These are phyloP conservation scores for Gaultheria prostrata DNA, from an alignment of 148 eudicot species.

Conservation along the genomic window DNA sequence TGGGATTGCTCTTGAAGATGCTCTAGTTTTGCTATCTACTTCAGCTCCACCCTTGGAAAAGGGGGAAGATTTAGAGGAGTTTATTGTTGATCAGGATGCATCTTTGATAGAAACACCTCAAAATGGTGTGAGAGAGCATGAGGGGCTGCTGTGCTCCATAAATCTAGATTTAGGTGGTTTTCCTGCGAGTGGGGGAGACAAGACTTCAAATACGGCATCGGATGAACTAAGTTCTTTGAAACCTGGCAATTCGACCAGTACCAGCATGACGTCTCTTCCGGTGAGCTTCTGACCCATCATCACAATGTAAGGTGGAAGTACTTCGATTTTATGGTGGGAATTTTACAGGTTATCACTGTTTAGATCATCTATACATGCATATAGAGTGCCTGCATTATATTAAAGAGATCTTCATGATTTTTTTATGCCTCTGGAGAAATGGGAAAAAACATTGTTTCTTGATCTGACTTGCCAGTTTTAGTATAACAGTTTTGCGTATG, in stretches of 20 bases:
- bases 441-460: background rate
- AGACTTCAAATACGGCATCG: slow-evolving; percentile 5
- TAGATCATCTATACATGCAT: background rate
- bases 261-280: background rate
- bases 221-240: slow-evolving; percentile 4
- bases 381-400: background rate
- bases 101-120: slow-evolving; percentile 6
- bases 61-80: background rate
- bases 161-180: slow-evolving; percentile 3
- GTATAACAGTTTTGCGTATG: background rate
- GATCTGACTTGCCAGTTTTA: background rate
- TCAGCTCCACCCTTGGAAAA: slow-evolving; percentile 10
- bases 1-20: slow-evolving; percentile 22
- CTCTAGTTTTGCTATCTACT: slow-evolving; percentile 17
- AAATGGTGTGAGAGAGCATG: background rate
- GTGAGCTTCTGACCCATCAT: slow-evolving; percentile 17
- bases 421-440: too few species aligned
- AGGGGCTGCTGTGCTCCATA: background rate
- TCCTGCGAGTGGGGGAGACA: background rate
- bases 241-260: background rate
- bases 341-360: background rate
- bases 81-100: slow-evolving; percentile 5
- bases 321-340: background rate
- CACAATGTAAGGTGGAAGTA: background rate
- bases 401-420: background rate